A percentile compares a stretch with the other conserved stretches of the same genome.
Conservation (phyloP, 2,329 filamentous ascomycete species). For the Helotiales sp. region DNA sequence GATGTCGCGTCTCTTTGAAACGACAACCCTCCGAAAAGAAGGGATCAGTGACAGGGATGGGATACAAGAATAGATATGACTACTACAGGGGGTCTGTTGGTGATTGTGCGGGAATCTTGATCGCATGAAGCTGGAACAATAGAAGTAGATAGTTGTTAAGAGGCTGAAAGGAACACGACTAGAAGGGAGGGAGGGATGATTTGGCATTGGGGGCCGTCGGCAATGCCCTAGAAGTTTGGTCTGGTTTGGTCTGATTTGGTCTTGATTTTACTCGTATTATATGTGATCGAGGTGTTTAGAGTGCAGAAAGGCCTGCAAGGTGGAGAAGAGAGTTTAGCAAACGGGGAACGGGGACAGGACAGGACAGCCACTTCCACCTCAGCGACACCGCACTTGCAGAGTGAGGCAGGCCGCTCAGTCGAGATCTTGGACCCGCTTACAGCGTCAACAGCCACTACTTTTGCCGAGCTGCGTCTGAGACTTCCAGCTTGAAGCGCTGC, state of each 20-base stretch:
- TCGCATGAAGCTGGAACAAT: conserved; percentile 14
- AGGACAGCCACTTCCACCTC: not conserved
- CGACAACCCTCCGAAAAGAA: conserved; percentile 36
- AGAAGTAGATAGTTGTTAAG: conserved; percentile 21
- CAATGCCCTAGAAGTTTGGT: not conserved
- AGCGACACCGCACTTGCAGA: not conserved
- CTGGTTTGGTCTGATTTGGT: not conserved
- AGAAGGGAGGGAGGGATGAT: not conserved
- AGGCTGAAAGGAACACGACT: conserved; percentile 20
- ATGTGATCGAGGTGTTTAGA: not conserved
- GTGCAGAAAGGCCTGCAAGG: not conserved
- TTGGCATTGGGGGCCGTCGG: not conserved
- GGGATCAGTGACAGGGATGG: conserved; percentile 32
- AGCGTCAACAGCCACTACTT: conserved; percentile 32
- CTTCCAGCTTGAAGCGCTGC: conserved; percentile 30
- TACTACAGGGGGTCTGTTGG: conserved; percentile 14
- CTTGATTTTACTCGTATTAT: conserved; percentile 4
- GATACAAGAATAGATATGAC: conserved; percentile 29
- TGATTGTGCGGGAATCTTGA: conserved; percentile 14
- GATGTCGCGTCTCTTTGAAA: conserved; percentile 41
- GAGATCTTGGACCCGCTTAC: conserved; percentile 26
- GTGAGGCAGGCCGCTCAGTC: not conserved
- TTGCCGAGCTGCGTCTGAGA: conserved; percentile 37
- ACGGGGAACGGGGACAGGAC: conserved; percentile 2
- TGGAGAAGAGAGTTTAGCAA: not conserved